Percentiles rank a stretch among this genome's conserved stretches.
Evolutionary conservation across 2,329 filamentous ascomycete species (phyloP).

Genomic region (Fusarium sambucinum): DNA sequence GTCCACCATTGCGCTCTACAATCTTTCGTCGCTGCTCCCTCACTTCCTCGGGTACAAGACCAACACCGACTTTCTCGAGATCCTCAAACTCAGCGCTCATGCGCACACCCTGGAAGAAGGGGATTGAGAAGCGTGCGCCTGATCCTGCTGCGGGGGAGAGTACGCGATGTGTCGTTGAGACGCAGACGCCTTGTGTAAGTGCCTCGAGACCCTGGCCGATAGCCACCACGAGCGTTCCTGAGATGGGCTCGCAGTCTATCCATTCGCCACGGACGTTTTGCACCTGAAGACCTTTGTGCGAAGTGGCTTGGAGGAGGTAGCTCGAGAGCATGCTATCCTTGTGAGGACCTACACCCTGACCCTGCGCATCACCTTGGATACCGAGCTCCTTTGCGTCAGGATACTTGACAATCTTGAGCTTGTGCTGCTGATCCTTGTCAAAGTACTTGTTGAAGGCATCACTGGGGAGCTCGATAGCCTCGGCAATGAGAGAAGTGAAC

Average conservation of each 20-base stretch:
- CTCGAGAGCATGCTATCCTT: conserved; percentile 87
- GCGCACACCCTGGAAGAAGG: conserved; percentile 89
- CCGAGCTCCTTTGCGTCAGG: conserved; percentile 76
- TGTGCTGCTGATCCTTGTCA: conserved; percentile 80
- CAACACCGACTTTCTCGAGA: conserved; percentile 72
- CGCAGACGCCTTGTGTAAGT: conserved; percentile 84
- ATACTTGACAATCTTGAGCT: conserved; percentile 90
- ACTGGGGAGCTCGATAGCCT: conserved; percentile 79
- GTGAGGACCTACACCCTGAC: conserved; percentile 79
- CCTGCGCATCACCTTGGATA: conserved; percentile 56
- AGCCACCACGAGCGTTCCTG: conserved; percentile 84
- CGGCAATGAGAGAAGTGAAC: conserved; percentile 85
- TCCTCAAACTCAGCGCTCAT: conserved; percentile 84
- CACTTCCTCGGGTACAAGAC: conserved; percentile 70
- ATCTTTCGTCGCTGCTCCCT: conserved; percentile 71
- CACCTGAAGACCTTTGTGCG: conserved; percentile 83
- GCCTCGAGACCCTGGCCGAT: conserved; percentile 91
- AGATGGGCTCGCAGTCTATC: conserved; percentile 84
- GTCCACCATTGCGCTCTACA: conserved; percentile 66
- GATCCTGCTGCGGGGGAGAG: conserved; percentile 77
- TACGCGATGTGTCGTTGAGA: conserved; percentile 85
- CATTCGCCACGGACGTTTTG: conserved; percentile 83
- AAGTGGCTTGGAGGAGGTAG: conserved; percentile 82
- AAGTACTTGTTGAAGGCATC: conserved; percentile 84
- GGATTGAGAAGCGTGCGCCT: conserved; percentile 81